phyloP scores from a whole-genome alignment of 768 basidiomycete genomes.

The Termitomyces eurrhizus region DNA sequence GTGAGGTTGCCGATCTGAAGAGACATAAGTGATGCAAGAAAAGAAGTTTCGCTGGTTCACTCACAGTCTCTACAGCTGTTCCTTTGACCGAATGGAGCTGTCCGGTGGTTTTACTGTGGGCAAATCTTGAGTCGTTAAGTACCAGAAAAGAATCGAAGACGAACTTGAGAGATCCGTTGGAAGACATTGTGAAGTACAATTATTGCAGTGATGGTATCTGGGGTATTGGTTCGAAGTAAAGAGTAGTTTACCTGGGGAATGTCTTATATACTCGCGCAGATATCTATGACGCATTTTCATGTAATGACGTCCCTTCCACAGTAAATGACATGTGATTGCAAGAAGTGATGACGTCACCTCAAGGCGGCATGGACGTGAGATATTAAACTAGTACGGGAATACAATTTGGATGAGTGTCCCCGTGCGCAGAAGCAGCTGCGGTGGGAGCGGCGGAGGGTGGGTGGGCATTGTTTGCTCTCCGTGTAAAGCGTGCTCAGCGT shows the following conservation, averaged over 20 bases:
- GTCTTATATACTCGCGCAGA: slow-evolving; percentile 10
- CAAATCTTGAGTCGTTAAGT: not conserved
- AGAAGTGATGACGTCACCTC: not conserved
- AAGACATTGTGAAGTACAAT: slow-evolving; percentile 14
- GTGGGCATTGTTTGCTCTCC: too few species aligned
- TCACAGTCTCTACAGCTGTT: slow-evolving; percentile 23
- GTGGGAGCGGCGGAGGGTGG: too few species aligned
- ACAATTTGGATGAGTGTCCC: too few species aligned
- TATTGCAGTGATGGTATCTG: not conserved
- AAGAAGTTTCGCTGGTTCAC: not conserved
- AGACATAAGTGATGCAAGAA: not conserved
- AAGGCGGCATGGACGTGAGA: too few species aligned
- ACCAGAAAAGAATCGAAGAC: not conserved
- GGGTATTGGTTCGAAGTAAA: not conserved
- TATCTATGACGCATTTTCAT: slow-evolving; percentile 7
- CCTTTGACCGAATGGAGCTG: slow-evolving; percentile 43
- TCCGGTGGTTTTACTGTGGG: slow-evolving; percentile 36
- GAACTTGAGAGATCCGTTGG: slow-evolving; percentile 19
- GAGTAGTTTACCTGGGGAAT: not conserved
- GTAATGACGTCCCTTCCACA: not conserved
- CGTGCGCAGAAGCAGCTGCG: too few species aligned
- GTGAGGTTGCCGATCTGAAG: slow-evolving; percentile 41
- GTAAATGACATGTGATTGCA: not conserved
- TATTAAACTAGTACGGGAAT: too few species aligned
- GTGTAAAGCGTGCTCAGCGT: too few species aligned